phyloP scores from a whole-genome alignment of 1,284 basidiomycete species.

The Ganoderma meredithae region DNA sequence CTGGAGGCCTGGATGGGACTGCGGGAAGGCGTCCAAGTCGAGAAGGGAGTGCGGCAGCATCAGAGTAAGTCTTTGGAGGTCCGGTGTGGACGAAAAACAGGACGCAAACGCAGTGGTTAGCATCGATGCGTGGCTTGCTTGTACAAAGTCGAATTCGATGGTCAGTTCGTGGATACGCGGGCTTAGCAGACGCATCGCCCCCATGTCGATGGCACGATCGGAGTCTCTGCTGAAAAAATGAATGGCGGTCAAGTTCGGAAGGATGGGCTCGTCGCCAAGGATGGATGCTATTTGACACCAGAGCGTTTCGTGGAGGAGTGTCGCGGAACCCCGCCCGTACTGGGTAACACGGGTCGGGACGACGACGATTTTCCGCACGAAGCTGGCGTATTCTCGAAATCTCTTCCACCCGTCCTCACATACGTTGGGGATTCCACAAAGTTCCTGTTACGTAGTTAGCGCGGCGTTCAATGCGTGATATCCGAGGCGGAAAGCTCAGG shows the following conservation, averaged over 20 bases:
- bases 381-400: not conserved
- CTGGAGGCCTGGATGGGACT: not conserved
- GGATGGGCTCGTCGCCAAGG: not conserved
- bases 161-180: not conserved
- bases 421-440: not conserved
- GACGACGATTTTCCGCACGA: slow-evolving; percentile 4
- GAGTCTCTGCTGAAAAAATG: not conserved
- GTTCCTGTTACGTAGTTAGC: not conserved
- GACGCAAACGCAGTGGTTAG: not conserved
- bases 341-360: not conserved
- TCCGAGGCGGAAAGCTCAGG: not conserved
- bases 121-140: not conserved
- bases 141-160: not conserved
- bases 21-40: not conserved
- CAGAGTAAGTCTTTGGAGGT: not conserved
- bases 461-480: not conserved
- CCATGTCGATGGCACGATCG: not conserved
- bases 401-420: not conserved
- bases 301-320: not conserved
- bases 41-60: not conserved
- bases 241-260: not conserved
- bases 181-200: not conserved
- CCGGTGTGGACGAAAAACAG: not conserved
- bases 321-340: not conserved
- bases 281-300: not conserved